Evolutionary conservation across 805 yeast species (phyloP), one percentile per base, ranked within the genome.

Genomic region (Candida taoyuanica): DNA sequence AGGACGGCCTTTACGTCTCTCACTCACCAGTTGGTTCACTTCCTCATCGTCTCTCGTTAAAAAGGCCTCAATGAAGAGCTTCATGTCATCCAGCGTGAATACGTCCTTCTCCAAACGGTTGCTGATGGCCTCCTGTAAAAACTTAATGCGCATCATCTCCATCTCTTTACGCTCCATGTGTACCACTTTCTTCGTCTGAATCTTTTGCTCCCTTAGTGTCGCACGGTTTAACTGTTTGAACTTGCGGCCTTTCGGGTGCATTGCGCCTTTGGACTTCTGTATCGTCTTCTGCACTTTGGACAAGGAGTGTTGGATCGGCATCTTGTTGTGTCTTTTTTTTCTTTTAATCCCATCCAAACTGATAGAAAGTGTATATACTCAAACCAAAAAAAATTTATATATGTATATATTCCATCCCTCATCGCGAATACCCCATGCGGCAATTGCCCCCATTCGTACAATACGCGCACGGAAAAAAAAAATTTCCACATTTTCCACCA

Each of bases 181-280:
- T 35, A 68, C 70, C 17, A 69, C 59, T 55, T 83, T 85, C 56
- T 73, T 76, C 35, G 68, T 68, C 26, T 69, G 73, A 36, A 91
- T 62, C 58, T 84, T 85, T 34, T 70, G 71, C 46, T 89, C 94
- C 60, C 98, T 74, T 31, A 87, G 63, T 2, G 95, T 77, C n/a
- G 97, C 97, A 46, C 93, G 70, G 39, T 81, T 81, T 36, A 91
- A 65, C 57, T 83, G 86, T 60, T 82, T 82, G 60, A 87, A 83
- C 60, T 88, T 91, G 37, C 96, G 74, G 8, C 97, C 96, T 54
- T 81, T 82, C 17, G 95, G 93, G 58, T 91, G 98, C 49, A 84
- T 65, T 27, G 74, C 67, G 31, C 73, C 76, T 29, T 73, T 75
- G 43, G 75, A 65, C 50, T 71, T 71, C 40, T 74, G 65, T 39